A percentile compares a stretch with the other conserved stretches of the same genome.
Evolutionary conservation across 257 asterid genomes (phyloP).

Genomic region (Solanum sparsipilum): DNA sequence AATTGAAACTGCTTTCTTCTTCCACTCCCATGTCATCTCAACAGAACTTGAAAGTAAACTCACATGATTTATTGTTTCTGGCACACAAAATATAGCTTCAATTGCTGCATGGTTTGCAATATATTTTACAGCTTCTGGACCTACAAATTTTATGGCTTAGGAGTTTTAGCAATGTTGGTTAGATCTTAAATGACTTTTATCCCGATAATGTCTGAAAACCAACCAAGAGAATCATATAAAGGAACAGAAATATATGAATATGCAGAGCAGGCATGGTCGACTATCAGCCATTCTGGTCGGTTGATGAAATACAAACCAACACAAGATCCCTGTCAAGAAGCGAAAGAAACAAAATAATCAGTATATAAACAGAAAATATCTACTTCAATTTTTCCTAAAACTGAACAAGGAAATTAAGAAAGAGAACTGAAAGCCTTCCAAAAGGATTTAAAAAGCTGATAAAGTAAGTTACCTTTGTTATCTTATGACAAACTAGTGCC

Average conservation of each 20-base stretch:
- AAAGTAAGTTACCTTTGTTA: conserved; percentile 18
- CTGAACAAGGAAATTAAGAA: neutral
- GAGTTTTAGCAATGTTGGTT: neutral
- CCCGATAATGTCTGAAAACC: neutral
- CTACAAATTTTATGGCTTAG: conserved; percentile 21
- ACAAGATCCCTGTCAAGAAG: conserved; percentile 43
- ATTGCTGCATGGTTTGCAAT: conserved; percentile 51
- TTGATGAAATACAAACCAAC: conserved; percentile 56
- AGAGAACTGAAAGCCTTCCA: neutral
- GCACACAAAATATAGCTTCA: conserved; percentile 51
- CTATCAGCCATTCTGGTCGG: conserved; percentile 63
- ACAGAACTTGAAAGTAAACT: conserved; percentile 7
- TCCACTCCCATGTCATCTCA: neutral
- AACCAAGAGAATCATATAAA: conserved; percentile 67
- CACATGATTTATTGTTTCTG: conserved; percentile 36
- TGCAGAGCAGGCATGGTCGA: conserved; percentile 72
- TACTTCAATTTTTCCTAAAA: neutral
- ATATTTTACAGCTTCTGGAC: conserved; percentile 66
- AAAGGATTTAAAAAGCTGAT: neutral
- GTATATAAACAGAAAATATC: neutral
- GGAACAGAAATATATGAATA: conserved; percentile 58
- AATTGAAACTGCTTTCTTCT: neutral
- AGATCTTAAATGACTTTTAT: neutral
- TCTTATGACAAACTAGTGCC: conserved; percentile 26
- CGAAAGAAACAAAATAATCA: neutral